Base-by-base conservation (phyloP, 495 filamentous ascomycete species). In the Daldinia caldariorum region DNA sequence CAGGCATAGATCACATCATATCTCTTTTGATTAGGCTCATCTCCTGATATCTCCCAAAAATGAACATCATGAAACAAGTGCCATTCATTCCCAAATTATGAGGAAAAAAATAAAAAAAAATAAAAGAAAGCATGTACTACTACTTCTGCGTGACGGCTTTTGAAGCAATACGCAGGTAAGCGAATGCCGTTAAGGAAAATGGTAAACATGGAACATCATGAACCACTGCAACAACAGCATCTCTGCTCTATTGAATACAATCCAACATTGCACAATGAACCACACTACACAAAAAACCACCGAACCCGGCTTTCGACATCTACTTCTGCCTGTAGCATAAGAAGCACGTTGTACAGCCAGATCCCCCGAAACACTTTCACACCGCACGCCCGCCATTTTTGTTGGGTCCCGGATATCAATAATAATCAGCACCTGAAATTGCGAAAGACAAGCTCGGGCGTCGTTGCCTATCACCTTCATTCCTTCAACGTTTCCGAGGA, bases 161-260 rank as follows among this genome's bases (percentile, higher is more conserved):
- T 45, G 18, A 45, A 45, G 20, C 3, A 8, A 8, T 47, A 20
- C 35, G 54, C 35, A 38, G 34, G 39, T 14, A 63, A 64, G 45
- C 37, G 45, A 58, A 59, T 54, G 57, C 55, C 29, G 58, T 34
- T 31, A 68, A 61, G 54, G 66, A 69, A 54, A 69, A 47, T 12
- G 43, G 22, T 22, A 9, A 20, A 47, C 22, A 47, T 18, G 10
- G 20, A 12, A 47, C 8, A 47, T 9, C 43, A 12, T 47, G 18
- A 47, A 47, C 18, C 18, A 22, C 43, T 35, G 53, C 62, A 60
- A 47, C 38, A 58, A 51, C 37, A 70, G 55, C 67, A 68, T 58
- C 22, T 57, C 62, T 65, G 54, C 58, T 75, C 70, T 75, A 75
- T 75, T 75, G 73, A 61, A 73, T 75, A 75, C 73, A 75, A 75